A percentile compares a stretch with the other conserved stretches of the same genome.
phyloP scores from a whole-genome alignment of 306 rosid genomes.

The Cicer cuneatum region DNA sequence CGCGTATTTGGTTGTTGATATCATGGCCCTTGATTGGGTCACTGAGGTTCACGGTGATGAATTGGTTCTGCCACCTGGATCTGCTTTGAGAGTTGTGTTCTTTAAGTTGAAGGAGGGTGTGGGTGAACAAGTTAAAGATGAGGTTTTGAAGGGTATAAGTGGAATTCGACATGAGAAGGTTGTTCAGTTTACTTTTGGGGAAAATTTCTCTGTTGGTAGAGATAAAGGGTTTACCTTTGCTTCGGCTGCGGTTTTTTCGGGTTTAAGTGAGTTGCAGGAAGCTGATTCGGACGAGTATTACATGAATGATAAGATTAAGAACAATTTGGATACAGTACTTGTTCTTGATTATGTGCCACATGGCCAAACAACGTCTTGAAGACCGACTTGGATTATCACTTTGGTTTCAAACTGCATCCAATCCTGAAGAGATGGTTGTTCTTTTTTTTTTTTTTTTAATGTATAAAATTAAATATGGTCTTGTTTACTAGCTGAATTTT shows the following conservation, averaged over 20 bases:
- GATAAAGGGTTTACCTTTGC: conserved; percentile 76
- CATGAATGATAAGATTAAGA: conserved; percentile 61
- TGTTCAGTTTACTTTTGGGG: conserved; percentile 58
- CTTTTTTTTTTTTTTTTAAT: too few relatives aligned
- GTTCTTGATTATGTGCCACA: conserved; percentile 53
- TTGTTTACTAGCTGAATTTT: too few relatives aligned
- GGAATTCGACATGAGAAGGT: conserved; percentile 50
- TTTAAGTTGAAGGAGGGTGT: conserved; percentile 64
- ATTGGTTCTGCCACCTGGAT: conserved; percentile 43
- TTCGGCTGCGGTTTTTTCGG: conserved; percentile 56
- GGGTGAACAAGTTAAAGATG: conserved; percentile 48
- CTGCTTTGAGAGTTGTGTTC: conserved; percentile 57
- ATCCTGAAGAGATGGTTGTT: too few relatives aligned
- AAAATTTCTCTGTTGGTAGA: conserved; percentile 74
- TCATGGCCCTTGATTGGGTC: conserved; percentile 81
- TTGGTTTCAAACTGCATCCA: too few relatives aligned
- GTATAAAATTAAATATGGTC: too few relatives aligned
- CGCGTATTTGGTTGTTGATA: conserved; percentile 53
- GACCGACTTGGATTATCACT: too few relatives aligned
- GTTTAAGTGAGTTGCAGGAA: conserved; percentile 54
- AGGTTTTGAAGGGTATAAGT: conserved; percentile 55
- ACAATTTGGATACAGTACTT: conserved; percentile 54
- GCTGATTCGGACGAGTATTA: conserved; percentile 50
- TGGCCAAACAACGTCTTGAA: conserved; percentile 30
- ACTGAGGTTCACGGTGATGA: conserved; percentile 31